Conservation (phyloP, 805 yeast species). For the Metschnikowia lochheadii region DNA sequence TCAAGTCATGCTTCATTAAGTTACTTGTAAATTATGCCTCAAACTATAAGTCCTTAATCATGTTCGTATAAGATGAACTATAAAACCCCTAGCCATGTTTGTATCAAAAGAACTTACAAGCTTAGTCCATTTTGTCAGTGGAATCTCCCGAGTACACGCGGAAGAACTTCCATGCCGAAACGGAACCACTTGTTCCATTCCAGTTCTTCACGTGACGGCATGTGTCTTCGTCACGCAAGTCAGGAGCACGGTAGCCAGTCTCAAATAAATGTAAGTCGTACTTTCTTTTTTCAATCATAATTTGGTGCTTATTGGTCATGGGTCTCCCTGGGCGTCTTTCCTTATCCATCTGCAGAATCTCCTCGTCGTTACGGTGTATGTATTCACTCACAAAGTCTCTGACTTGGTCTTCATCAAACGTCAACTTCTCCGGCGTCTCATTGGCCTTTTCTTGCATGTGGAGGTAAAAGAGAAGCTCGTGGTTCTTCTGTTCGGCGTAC, state of each 20-base stretch:
- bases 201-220: slow-evolving; percentile 63
- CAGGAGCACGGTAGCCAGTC: slow-evolving; percentile 72
- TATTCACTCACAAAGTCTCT: slow-evolving; percentile 56
- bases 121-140: slow-evolving; percentile 9
- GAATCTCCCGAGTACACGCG: slow-evolving; percentile 25
- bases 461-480: slow-evolving; percentile 54
- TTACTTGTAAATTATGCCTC: neutral
- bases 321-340: slow-evolving; percentile 89
- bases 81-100: neutral
- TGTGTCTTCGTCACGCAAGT: slow-evolving; percentile 55
- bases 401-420: slow-evolving; percentile 55
- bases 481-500: slow-evolving; percentile 54
- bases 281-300: slow-evolving; percentile 57
- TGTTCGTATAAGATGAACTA: neutral
- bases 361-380: slow-evolving; percentile 71
- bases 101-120: neutral
- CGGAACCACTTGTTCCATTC: slow-evolving; percentile 82
- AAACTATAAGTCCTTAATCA: neutral
- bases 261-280: slow-evolving; percentile 58
- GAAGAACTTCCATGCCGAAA: slow-evolving; percentile 55
- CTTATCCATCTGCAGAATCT: slow-evolving; percentile 54
- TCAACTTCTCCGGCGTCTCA: slow-evolving; percentile 22
- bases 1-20: neutral
- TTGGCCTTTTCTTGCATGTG: slow-evolving; percentile 51
- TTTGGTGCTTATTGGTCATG: slow-evolving; percentile 61